Base-by-base conservation (phyloP, 2,329 filamentous ascomycete species). In the Monosporascus sp. region DNA sequence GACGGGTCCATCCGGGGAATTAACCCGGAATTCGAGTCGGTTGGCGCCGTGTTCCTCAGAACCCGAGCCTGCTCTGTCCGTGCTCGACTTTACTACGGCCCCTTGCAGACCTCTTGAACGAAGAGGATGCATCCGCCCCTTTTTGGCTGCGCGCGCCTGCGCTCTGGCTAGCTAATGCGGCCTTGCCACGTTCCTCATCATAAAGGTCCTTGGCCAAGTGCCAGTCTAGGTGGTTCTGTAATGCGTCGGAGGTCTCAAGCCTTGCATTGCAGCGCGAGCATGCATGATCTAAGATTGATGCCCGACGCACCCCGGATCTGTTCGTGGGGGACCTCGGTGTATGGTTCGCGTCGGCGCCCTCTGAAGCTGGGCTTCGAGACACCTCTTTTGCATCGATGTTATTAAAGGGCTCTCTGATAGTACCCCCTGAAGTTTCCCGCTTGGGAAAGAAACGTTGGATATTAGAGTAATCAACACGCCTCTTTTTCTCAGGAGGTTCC, bases 201-300 rank as follows among this genome's bases (percentile, higher is more conserved):
- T 92, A 86, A 31, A 99, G 78, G 62, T 93, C 88, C 72, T 89
- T 90, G 46, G 94, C 94, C 72, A 96, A 87, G 72, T 99, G 94
- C 87, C 92, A 97, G 69, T 99, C 94, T 51, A 87, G 78, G 69
- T 99, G 94, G 71, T 89, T 92, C 59, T 85, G 80, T 47, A 84
- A 66, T 61, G 80, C 79, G 52, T 86, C 81, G 26, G 74, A 66
- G 40, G 77, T 74, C 14, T 78, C 75, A 37, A 94, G 74, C n/a
- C 68, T 66, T 62, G 80, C 78, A 55, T 80, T 78, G 69, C 91
- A 96, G 57, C 83, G 82, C 49, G 75, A 67, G 69, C 91, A 96
- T 41, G 70, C 62, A 62, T 76, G 72, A 44, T 72, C 65, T 38
- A 64, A 68, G 58, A 70, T 68, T 62, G 67, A 63, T 51, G 59